These are phyloP conservation scores for Leptographium radiaticola DNA, from an alignment of 2,329 filamentous ascomycete species.

Conservation along the genomic window DNA sequence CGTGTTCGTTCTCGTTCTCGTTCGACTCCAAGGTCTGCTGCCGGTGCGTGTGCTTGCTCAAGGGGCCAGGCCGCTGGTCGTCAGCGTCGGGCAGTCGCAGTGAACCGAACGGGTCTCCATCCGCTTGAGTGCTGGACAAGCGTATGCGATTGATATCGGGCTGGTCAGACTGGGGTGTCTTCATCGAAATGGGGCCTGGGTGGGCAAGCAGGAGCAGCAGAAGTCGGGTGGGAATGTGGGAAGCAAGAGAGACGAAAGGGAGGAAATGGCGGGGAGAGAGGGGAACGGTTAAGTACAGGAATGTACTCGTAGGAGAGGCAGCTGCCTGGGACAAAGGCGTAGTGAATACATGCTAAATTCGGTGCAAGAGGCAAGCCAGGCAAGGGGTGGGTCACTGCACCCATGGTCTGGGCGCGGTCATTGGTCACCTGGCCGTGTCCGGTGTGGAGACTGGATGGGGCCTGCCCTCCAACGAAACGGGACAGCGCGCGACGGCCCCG, in stretches of 20 bases:
- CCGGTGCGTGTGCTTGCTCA: slow-evolving; percentile 7
- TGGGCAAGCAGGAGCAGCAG: not conserved
- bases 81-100: slow-evolving; percentile 24
- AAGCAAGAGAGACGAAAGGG: slow-evolving; percentile 9
- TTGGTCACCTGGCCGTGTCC: no score
- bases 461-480: no score
- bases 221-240: not conserved
- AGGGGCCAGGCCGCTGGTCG: slow-evolving; percentile 17
- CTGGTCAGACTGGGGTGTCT: slow-evolving; percentile 41
- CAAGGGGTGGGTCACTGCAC: no score
- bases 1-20: not conserved
- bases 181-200: slow-evolving; percentile 38
- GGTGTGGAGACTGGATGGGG: no score
- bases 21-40: slow-evolving; percentile 2
- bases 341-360: not conserved
- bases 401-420: no score
- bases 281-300: not conserved
- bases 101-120: slow-evolving; percentile 32
- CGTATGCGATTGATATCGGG: slow-evolving; percentile 42
- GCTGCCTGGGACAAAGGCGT: not conserved
- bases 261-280: not conserved
- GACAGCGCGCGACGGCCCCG: no score
- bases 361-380: no score
- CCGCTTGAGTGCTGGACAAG: slow-evolving; percentile 40
- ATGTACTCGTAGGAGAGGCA: not conserved